Evolutionary conservation across 78 protist species (phyloP), one percentile per base, ranked within the genome.

Genomic region (Tieghemostelium lacteum): DNA sequence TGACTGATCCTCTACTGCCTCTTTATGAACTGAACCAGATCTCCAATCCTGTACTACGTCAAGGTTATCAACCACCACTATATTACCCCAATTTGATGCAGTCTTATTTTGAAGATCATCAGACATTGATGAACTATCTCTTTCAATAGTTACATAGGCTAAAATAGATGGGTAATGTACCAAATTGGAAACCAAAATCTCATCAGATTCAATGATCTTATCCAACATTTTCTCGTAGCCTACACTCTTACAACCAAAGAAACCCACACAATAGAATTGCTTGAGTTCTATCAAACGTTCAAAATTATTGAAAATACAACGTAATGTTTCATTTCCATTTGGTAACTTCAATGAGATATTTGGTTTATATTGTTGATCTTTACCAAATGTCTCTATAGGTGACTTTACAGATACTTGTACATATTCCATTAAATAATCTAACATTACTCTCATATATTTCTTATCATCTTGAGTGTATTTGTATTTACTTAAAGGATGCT

Each of bases 11-110:
- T 40, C 29, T 40, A 33, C 34, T n/a, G 74, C 74, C 14, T 67
- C 74, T 42, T 34, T 67, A 26, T 67, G 74, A 67, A 42, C 37
- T 16, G 60, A 26, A 67, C 17, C n/a, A 14, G n/a, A 26, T 42
- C 74, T 67, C 74, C 74, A 67, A 40, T 67, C 74, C 10, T 67
- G 36, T 8, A 67, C 34, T 3, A 67, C 74, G 16, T 67, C 57
- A 26, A 67, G 40, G 17, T 37, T 26, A 40, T 67, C 74, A 37
- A 67, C 26, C 10, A 67, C 40, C 6, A 67, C 74, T 24, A 67
- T 67, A 42, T 67, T 67, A 20, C 49, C 74, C 36, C 40, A 67
- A 16, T 67, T 28, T 12, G 3, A 14, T 2, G 14, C 36, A 3
- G 7, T 3, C 40, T 1, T n/a, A 40, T n/a, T 40, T 42, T 52